phyloP scores from a whole-genome alignment of 768 basidiomycete genomes.

The Leccinum disarticulatum region DNA sequence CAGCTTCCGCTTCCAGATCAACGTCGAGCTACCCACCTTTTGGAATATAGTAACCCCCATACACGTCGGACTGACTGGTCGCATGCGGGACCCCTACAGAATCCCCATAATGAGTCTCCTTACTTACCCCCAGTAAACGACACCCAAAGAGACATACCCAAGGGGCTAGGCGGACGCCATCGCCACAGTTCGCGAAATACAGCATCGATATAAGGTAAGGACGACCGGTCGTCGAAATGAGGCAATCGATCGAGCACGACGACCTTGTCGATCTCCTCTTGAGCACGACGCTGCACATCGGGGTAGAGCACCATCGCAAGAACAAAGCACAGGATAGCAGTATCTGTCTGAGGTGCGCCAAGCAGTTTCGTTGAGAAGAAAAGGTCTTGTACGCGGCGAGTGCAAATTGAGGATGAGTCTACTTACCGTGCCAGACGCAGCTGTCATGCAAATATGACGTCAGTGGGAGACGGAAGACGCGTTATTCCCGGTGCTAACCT shows the following conservation, averaged over 20 bases:
- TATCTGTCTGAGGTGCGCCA: slow-evolving; percentile 12
- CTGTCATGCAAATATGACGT: not conserved
- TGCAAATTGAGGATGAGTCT: not conserved
- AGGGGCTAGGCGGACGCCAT: slow-evolving; percentile 18
- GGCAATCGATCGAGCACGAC: slow-evolving; percentile 25
- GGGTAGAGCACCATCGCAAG: slow-evolving; percentile 30
- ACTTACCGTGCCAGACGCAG: slow-evolving; percentile 6
- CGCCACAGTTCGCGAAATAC: slow-evolving; percentile 26
- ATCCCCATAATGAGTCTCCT: not conserved
- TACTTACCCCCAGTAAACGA: not conserved
- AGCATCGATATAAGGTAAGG: slow-evolving; percentile 28
- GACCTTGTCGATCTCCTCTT: slow-evolving; percentile 28
- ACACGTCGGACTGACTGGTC: slow-evolving; percentile 16
- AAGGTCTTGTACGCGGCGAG: not conserved
- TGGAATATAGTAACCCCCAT: slow-evolving; percentile 21
- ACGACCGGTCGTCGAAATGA: slow-evolving; percentile 23
- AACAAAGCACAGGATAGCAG: slow-evolving; percentile 21
- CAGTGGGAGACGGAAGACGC: not conserved
- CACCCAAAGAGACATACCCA: slow-evolving; percentile 4
- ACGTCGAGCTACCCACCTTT: slow-evolving; percentile 9
- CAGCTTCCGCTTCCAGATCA: not conserved
- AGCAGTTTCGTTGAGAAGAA: not conserved
- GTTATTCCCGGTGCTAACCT: not conserved
- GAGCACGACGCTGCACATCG: slow-evolving; percentile 25
- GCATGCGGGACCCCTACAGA: slow-evolving; percentile 10